Conservation (phyloP, 2,329 filamentous ascomycete species). For the Aspergillus latus region DNA sequence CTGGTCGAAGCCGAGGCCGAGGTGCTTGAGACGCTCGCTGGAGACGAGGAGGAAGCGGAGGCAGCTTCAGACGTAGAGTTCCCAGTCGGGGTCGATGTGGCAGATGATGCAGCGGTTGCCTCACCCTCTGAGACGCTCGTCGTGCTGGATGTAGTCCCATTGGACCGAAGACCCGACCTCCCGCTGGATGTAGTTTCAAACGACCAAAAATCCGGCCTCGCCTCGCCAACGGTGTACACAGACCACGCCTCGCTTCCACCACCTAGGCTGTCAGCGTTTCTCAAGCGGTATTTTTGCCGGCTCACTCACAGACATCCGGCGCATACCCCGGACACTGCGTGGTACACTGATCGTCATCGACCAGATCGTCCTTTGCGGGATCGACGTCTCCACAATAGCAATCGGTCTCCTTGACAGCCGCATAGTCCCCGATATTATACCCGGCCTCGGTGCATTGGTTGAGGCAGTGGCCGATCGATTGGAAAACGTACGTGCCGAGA, state of each 20-base stretch:
- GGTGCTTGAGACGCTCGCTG: background rate
- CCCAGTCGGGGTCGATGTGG: background rate
- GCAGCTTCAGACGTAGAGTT: background rate
- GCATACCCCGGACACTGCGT: background rate
- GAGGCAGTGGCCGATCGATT: background rate
- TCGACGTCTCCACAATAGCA: constrained; percentile 1
- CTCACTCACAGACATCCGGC: background rate
- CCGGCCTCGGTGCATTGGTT: background rate
- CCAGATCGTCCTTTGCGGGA: background rate
- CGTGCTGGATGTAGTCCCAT: too few species aligned
- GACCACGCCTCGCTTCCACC: background rate
- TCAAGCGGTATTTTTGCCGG: too few species aligned
- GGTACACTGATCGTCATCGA: constrained; percentile 1
- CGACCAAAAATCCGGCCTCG: background rate
- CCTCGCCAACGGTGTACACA: background rate
- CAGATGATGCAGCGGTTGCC: background rate
- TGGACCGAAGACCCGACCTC: background rate
- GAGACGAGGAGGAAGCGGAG: background rate
- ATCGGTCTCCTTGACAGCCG: background rate
- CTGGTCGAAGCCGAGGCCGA: background rate
- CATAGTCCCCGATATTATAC: background rate
- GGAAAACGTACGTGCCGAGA: background rate
- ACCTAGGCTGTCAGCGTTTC: background rate
- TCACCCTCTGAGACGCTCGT: background rate
- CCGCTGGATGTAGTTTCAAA: background rate